Percentiles rank a stretch among this genome's conserved stretches.
phyloP scores from a whole-genome alignment of 2,329 filamentous ascomycete genomes.

The Scytalidium lignicola region DNA sequence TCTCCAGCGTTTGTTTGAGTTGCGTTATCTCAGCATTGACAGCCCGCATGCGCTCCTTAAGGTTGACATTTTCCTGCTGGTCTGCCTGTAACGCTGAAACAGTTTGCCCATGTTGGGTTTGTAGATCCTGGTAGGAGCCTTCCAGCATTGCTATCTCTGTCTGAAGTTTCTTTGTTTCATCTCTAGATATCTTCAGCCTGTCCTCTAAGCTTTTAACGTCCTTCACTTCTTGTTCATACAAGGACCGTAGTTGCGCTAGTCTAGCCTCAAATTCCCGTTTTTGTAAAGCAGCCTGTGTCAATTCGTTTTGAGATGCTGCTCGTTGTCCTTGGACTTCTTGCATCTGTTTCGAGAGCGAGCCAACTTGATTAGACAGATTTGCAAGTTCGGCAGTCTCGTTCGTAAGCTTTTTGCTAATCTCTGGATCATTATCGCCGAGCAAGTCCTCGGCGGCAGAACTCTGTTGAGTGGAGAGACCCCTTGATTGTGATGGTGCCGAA shows the following conservation, averaged over 20 bases:
- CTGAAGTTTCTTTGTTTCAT: constrained; percentile 79
- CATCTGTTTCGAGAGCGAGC: constrained; percentile 87
- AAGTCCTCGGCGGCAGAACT: constrained; percentile 69
- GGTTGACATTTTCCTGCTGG: constrained; percentile 76
- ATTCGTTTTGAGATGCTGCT: constrained; percentile 70
- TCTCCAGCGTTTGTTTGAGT: constrained; percentile 87
- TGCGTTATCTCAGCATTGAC: constrained; percentile 78
- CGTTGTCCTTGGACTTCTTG: constrained; percentile 86
- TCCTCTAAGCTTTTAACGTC: constrained; percentile 82
- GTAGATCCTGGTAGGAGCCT: constrained; percentile 72
- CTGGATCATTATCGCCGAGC: constrained; percentile 83
- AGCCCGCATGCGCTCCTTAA: constrained; percentile 83
- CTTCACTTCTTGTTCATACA: constrained; percentile 92
- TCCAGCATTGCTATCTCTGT: constrained; percentile 81
- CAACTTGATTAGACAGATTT: constrained; percentile 93
- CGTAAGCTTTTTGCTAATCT: constrained; percentile 81
- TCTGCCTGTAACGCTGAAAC: constrained; percentile 73
- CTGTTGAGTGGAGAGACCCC: constrained; percentile 35
- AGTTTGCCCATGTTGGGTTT: constrained; percentile 75
- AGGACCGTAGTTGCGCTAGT: constrained; percentile 74
- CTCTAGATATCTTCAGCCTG: constrained; percentile 67
- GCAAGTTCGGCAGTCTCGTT: constrained; percentile 88
- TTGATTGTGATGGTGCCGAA: constrained; percentile 27
- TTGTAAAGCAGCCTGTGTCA: constrained; percentile 75
- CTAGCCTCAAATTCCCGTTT: constrained; percentile 92